phyloP scores from a whole-genome alignment of 2,329 filamentous ascomycete species.

The Verticillium alfalfae region DNA sequence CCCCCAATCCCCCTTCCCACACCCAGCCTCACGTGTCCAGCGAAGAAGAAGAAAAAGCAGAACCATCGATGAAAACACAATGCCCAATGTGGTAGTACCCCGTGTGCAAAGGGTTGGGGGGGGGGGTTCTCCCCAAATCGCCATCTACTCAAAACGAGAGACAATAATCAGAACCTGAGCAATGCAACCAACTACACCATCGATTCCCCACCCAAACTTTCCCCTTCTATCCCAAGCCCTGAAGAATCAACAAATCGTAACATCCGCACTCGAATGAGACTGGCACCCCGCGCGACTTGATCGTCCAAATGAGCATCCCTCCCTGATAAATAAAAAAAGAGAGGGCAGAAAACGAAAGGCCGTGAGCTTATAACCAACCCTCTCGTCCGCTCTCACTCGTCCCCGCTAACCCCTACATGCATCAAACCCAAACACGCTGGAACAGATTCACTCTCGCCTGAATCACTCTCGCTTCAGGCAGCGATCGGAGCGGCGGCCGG shows the following conservation, averaged over 20 bases:
- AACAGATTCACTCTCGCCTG: no score
- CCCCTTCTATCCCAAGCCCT: neutral
- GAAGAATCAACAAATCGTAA: neutral
- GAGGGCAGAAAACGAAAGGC: neutral
- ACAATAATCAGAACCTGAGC: neutral
- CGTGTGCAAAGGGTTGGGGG: neutral
- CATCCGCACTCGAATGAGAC: no score
- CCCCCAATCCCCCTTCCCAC: neutral
- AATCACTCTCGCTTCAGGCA: no score
- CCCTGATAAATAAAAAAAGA: neutral
- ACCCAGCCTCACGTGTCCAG: neutral
- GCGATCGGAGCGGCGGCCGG: neutral
- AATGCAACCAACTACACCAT: neutral
- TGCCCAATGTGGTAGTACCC: neutral
- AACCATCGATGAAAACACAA: neutral
- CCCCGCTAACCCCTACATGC: neutral
- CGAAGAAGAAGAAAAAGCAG: neutral
- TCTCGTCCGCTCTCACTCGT: neutral
- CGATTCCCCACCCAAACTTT: no score
- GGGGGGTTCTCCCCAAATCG: no score
- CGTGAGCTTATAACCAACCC: neutral
- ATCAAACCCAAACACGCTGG: no score
- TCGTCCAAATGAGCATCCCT: no score
- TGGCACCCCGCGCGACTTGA: no score
- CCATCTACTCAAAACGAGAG: neutral